Evolutionary conservation across 495 filamentous ascomycete species (phyloP), one percentile per base, ranked within the genome.

Genomic region (Rhizodiscina lignyota): DNA sequence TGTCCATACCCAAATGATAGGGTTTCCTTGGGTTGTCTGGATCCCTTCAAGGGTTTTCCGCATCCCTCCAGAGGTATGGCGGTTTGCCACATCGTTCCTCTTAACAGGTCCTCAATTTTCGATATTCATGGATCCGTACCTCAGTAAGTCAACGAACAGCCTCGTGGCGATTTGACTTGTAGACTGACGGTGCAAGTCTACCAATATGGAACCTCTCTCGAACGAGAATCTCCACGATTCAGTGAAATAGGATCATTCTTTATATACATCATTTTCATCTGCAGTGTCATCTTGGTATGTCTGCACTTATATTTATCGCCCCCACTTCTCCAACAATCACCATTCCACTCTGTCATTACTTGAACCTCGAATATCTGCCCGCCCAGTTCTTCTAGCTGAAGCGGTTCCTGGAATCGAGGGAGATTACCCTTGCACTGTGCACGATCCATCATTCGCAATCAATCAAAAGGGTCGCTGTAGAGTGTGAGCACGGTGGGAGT

Each of bases 331-430:
- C 6, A 10, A 36, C 21, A 22, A 13, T 40, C 33, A 4, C 49
- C 24, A 41, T 39, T 36, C 33, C 41, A 48, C 20, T 33, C 27
- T 31, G 35, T 44, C 39, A 30, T 39, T 46, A 39, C 18, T 13
- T 32, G 41, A 54, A 77, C 81, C 79, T 86, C 83, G 67, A 66
- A 79, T 77, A 83, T 79, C 86, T 94, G 85, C 86, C 83, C 86
- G 84, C 72, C 71, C 82, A 85, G 84, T 57, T 55, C 37, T 55
- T 49, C 59, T 74, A 74, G 68, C 82, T 87, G 81, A 74, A 69
- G 74, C 83, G 85, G 83, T 93, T 93, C 85, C 84, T 92, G 80
- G 70, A 83, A 77, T 62, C 66, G 85, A 93, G 86, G 86, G 68
- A 94, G 82, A 94, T 78, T 67, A 77, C 79, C 83, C 79, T 73